A percentile compares a stretch with the other conserved stretches of the same genome.
Conservation (phyloP, 2,329 filamentous ascomycete species). For the Aspergillus latus region DNA sequence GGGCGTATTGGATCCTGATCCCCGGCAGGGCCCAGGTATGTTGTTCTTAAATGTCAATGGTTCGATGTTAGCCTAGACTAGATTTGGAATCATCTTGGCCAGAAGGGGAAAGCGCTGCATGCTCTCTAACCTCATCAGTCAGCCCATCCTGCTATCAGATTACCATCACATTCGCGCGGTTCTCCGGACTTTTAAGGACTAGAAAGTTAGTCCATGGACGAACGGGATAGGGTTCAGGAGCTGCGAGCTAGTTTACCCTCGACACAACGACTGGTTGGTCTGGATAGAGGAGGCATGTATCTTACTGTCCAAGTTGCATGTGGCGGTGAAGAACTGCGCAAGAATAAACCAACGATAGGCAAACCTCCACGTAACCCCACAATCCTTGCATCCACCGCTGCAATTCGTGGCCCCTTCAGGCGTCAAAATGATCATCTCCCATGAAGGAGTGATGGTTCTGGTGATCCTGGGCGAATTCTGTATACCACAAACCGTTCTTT, state of each 20-base stretch:
- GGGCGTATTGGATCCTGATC: not conserved
- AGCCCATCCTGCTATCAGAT: constrained; percentile 14
- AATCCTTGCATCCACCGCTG: constrained; percentile 20
- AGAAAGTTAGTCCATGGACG: constrained; percentile 11
- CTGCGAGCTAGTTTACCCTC: constrained; percentile 4
- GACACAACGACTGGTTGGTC: constrained; percentile 11
- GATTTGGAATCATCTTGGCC: not conserved
- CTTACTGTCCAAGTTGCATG: constrained; percentile 15
- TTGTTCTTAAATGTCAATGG: not conserved
- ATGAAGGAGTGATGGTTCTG: constrained; percentile 1
- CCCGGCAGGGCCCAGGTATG: not conserved
- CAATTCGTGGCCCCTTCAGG: constrained; percentile 4
- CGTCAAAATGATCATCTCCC: constrained; percentile 5
- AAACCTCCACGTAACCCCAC: constrained; percentile 27
- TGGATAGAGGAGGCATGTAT: constrained; percentile 6
- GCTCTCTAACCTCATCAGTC: not conserved
- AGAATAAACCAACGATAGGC: constrained; percentile 23
- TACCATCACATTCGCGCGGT: constrained; percentile 1
- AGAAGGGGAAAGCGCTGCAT: constrained; percentile 4
- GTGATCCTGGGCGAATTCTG: not conserved
- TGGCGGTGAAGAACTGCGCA: constrained; percentile 25
- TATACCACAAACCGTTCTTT: not conserved
- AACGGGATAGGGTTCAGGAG: constrained; percentile 7
- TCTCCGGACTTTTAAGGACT: constrained; percentile 17
- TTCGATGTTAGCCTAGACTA: not conserved